Base-by-base conservation (phyloP, 192 early-diverging fungal species). In the Backusella luteola region DNA sequence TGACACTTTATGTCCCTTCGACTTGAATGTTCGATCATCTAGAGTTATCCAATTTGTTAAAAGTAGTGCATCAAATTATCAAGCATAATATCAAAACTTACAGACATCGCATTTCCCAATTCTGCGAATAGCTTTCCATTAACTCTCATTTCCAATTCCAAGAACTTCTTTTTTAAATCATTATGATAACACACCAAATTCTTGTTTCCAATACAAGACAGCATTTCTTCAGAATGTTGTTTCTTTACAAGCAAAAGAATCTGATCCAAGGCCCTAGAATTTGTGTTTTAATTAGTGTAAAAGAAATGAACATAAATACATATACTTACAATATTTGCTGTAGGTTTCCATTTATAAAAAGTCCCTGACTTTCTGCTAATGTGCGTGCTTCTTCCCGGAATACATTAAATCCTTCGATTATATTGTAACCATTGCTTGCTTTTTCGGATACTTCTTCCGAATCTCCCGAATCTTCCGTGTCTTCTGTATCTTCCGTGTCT, bases 271-370 rank as follows among this genome's bases (percentile, higher is more conserved):
- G 35, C 67, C 11, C 67, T 68, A 68, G 19, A 68, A 36, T 68
- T 68, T 68, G 34, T 34, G 67, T 35, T 68, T 68, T 68, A 36
- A 19, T 68, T 4, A 34, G 35, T 6, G 3, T 38, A 34, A 19
- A 68, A 68, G 35, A 34, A 19, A 32, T 68, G 29, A 34, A 36
- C 4, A 4, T 34, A 26, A n/a, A 68, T 68, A 34, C 35, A 36
- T 68, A 38, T 19, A 68, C 29, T 68, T 38, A 38, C 67, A 68
- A 19, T 35, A 68, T 4, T 12, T 68, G 67, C 19, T 68, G 32
- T 11, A 68, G 67, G 35, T 34, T 68, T 34, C 67, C 67, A 36
- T 68, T 36, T 3, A 68, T 68, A 34, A 68, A 68, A 35, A 68
- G 32, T 68, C 32, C 67, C 21, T 68, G 67, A 0, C 15, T 6